phyloP scores from a whole-genome alignment of 176 grass and related monocot genomes.

The Oropetium thomaeum region DNA sequence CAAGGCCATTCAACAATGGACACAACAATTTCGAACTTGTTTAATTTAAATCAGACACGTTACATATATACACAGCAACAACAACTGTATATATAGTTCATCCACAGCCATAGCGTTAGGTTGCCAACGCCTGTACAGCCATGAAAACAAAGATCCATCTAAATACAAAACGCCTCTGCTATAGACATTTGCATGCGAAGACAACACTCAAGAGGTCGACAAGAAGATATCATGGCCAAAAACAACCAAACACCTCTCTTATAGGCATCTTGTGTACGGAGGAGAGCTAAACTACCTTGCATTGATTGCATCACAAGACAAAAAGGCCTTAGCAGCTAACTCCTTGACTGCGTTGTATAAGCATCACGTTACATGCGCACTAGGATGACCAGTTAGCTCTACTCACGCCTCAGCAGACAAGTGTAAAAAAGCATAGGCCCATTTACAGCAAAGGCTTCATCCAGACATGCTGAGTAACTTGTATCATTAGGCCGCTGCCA shows the following conservation, averaged over 20 bases:
- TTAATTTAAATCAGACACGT: no score
- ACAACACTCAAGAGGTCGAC: not conserved
- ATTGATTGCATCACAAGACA: not conserved
- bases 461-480: not conserved
- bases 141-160: not conserved
- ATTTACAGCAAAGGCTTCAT: not conserved
- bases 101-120: no score
- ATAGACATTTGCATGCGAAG: not conserved
- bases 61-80: not conserved
- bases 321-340: conserved; percentile 1
- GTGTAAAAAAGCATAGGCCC: not conserved
- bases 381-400: not conserved
- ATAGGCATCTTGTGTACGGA: conserved; percentile 41
- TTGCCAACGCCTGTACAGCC: no score
- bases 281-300: not conserved
- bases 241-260: conserved; percentile 44
- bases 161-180: not conserved
- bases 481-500: conserved; percentile 36
- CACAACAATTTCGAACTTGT: no score
- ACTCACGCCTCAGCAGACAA: not conserved
- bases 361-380: conserved; percentile 28
- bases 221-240: not conserved
- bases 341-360: conserved; percentile 12
- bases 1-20: no score
- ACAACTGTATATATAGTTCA: not conserved